A percentile compares a stretch with the other conserved stretches of the same genome.
Conservation (phyloP, 495 filamentous ascomycete species). For the Barbatosphaeria neglecta region DNA sequence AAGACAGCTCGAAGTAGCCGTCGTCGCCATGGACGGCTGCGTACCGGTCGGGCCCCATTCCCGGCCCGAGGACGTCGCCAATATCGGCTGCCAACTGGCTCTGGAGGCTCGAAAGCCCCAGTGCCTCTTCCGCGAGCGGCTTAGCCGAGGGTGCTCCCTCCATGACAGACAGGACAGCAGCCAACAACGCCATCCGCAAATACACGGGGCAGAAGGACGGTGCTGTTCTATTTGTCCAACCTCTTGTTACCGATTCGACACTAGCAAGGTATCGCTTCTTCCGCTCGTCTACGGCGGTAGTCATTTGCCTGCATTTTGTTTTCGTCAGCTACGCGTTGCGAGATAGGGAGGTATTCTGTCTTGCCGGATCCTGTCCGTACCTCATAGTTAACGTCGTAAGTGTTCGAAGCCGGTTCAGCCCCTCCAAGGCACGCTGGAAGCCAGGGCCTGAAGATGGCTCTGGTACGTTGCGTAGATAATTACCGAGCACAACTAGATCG, state of each 20-base stretch:
- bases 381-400: neutral
- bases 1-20: neutral
- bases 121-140: neutral
- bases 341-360: conserved; percentile 5
- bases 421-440: neutral
- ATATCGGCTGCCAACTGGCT: neutral
- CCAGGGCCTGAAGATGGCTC: neutral
- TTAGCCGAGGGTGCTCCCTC: neutral
- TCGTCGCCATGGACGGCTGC: neutral
- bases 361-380: neutral
- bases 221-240: too few species aligned
- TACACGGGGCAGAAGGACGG: neutral
- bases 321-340: conserved; percentile 1
- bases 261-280: conserved; percentile 19
- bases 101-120: neutral
- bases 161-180: neutral
- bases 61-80: neutral
- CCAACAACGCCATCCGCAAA: neutral
- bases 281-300: conserved; percentile 18
- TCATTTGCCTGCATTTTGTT: conserved; percentile 21
- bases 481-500: conserved; percentile 17
- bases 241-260: neutral
- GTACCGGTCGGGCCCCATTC: neutral
- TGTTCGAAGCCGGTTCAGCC: neutral
- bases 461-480: too few species aligned